Evolutionary conservation across 106 monocot genomes (phyloP).

Genomic region (Ottelia alismoides): DNA sequence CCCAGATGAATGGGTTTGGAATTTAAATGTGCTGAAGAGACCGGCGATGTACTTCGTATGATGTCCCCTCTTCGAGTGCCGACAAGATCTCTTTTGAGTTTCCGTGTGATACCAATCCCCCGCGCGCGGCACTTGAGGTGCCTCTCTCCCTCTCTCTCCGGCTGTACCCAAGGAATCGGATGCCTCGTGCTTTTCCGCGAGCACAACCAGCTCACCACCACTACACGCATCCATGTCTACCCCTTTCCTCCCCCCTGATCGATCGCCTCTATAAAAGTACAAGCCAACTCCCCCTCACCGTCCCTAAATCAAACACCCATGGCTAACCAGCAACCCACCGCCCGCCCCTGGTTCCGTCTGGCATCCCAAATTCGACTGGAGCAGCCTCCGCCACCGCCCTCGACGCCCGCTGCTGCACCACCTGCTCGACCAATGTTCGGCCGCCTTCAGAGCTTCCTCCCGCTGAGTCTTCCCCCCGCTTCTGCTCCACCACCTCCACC

Average conservation of each 20-base stretch:
- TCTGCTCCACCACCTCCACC: background rate
- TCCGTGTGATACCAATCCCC: no score
- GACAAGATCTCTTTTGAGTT: no score
- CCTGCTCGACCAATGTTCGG: no score
- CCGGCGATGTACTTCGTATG: no score
- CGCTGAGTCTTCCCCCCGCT: background rate
- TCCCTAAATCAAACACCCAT: slow-evolving; percentile 11
- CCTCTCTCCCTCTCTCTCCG: background rate
- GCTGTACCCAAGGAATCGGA: background rate
- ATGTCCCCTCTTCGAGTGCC: no score
- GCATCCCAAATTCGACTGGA: slow-evolving; percentile 22
- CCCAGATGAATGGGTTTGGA: no score
- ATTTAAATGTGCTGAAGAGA: no score
- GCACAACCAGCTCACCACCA: background rate
- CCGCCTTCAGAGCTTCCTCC: no score
- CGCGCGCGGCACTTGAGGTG: no score
- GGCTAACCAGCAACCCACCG: slow-evolving; percentile 24
- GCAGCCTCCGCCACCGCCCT: slow-evolving; percentile 1
- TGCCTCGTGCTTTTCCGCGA: background rate
- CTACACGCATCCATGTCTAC: background rate
- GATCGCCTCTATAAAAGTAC: background rate
- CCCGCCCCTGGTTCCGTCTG: slow-evolving; percentile 28
- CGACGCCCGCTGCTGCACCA: background rate
- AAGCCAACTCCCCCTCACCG: no score
- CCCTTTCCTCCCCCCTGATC: background rate